These are phyloP conservation scores for Hibiscus mutabilis DNA, from an alignment of 345 rosid genomes.

Conservation along the genomic window DNA sequence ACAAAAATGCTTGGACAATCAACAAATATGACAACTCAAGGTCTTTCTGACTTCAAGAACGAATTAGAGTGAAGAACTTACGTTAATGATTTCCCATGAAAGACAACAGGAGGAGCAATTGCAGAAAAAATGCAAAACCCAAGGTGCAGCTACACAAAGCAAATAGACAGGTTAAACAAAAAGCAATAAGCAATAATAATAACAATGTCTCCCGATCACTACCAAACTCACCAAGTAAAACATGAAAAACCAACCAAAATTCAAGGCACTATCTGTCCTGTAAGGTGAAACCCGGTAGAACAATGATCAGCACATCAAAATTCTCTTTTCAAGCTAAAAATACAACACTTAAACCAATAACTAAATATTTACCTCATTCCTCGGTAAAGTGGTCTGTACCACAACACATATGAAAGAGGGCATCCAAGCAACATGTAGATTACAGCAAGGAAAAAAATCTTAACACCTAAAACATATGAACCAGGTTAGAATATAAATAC, in stretches of 20 bases:
- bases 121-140: slow-evolving; percentile 96
- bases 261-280: slow-evolving; percentile 99
- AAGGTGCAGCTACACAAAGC: slow-evolving; percentile 64
- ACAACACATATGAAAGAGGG: slow-evolving; percentile 82
- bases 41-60: not conserved
- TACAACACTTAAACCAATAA: not conserved
- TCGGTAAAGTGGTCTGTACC: slow-evolving; percentile 98
- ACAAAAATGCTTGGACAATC: not conserved
- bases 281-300: slow-evolving; percentile 20
- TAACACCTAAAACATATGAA: slow-evolving; percentile 51
- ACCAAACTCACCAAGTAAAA: slow-evolving; percentile 74
- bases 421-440: slow-evolving; percentile 81
- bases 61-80: slow-evolving; percentile 39
- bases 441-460: slow-evolving; percentile 79
- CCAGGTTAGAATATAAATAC: slow-evolving; percentile 15
- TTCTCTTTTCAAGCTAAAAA: slow-evolving; percentile 1
- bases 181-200: not conserved
- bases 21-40: not conserved
- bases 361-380: slow-evolving; percentile 71
- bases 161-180: slow-evolving; percentile 5
- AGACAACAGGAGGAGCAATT: slow-evolving; percentile 93
- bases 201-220: not conserved
- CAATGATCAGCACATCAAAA: slow-evolving; percentile 5
- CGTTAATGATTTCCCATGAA: slow-evolving; percentile 96
- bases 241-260: slow-evolving; percentile 91